phyloP scores from a whole-genome alignment of 768 basidiomycete species.

The Rhodosporidiobolus odoratus region DNA sequence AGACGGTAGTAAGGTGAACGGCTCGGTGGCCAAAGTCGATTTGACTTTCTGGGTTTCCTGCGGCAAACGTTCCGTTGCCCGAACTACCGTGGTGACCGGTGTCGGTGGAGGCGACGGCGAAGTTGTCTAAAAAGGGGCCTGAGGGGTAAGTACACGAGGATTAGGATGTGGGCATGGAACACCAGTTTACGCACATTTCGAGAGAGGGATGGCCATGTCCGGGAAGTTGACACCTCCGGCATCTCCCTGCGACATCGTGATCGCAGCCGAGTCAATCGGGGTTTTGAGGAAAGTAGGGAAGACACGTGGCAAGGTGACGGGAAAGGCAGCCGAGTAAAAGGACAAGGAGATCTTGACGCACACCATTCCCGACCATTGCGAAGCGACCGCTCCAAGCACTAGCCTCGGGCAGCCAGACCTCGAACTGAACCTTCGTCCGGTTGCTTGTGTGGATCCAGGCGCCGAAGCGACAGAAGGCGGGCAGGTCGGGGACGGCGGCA shows the following conservation, averaged over 20 bases:
- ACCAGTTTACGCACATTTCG: background rate
- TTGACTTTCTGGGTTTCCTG: constrained; percentile 20
- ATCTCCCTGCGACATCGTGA: constrained; percentile 7
- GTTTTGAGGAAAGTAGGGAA: background rate
- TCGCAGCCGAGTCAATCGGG: background rate
- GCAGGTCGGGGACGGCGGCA: constrained; percentile 21
- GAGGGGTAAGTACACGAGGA: background rate
- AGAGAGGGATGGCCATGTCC: constrained; percentile 15
- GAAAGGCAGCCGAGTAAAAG: no score
- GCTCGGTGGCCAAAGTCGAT: constrained; percentile 36
- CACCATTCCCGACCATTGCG: constrained; percentile 33
- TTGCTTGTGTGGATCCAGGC: constrained; percentile 37
- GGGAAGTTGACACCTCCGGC: constrained; percentile 34
- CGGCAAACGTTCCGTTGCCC: constrained; percentile 29
- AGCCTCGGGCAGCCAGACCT: constrained; percentile 34
- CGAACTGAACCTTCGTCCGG: constrained; percentile 34
- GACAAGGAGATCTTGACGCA: background rate
- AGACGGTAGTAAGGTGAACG: constrained; percentile 31
- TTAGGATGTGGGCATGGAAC: background rate
- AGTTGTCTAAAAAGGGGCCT: background rate
- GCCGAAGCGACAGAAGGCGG: constrained; percentile 38
- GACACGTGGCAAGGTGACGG: no score
- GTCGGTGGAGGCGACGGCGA: constrained; percentile 30
- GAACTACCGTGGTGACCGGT: constrained; percentile 17
- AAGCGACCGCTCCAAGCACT: constrained; percentile 25